Conservation (phyloP, 2,329 filamentous ascomycete species). For the Xylariaceae sp. region DNA sequence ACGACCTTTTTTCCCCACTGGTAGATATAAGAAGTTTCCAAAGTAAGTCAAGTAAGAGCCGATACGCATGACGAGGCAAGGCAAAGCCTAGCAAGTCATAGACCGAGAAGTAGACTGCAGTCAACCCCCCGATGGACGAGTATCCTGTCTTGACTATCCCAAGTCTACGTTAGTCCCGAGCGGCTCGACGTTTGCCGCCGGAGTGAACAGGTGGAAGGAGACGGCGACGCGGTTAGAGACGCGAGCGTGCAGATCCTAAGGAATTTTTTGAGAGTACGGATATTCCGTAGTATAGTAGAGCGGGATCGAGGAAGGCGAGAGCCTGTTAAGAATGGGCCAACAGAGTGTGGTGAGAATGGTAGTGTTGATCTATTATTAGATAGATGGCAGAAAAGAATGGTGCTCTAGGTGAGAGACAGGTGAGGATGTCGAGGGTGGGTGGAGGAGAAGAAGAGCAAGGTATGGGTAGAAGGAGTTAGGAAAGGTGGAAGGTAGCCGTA, state of each 20-base stretch:
- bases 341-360: neutral
- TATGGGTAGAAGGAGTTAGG: conserved; percentile 15
- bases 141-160: neutral
- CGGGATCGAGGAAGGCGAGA: too few relatives aligned
- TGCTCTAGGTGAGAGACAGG: neutral
- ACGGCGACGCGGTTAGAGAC: neutral
- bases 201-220: neutral
- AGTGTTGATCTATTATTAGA: neutral
- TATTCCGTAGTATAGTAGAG: too few relatives aligned
- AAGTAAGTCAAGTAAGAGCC: conserved; percentile 9
- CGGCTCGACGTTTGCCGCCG: too few relatives aligned
- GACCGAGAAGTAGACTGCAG: neutral
- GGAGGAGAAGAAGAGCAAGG: conserved; percentile 2
- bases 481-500: conserved; percentile 13
- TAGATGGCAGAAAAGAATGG: neutral
- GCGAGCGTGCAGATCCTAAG: neutral
- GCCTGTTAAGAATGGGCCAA: neutral
- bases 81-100: conserved; percentile 4
- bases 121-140: neutral
- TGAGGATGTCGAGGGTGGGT: conserved; percentile 1
- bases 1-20: conserved; percentile 6
- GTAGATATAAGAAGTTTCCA: conserved; percentile 7
- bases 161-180: neutral
- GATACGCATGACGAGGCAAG: conserved; percentile 18
- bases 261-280: too few relatives aligned